phyloP scores from a whole-genome alignment of 73 alveolate genomes.

The Paraurostyla sp. region DNA sequence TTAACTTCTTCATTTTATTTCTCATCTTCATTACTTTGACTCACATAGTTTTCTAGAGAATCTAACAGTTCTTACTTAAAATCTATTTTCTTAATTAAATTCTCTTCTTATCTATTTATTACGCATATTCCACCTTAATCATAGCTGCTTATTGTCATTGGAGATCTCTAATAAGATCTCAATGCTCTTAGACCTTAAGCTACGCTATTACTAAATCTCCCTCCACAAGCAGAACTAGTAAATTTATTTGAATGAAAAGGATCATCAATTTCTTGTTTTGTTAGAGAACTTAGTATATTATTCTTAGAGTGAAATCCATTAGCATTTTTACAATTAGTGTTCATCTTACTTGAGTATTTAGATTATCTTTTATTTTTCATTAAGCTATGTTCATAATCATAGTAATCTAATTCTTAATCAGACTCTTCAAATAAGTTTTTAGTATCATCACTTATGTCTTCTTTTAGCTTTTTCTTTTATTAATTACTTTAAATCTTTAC shows the following conservation, averaged over 20 bases:
- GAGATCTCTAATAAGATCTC: constrained; percentile 35
- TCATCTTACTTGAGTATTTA: no score
- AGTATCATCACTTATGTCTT: not conserved
- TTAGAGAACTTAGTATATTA: not conserved
- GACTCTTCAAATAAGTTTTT: not conserved
- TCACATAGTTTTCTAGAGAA: not conserved
- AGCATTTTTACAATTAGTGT: no score
- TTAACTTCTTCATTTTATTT: not conserved
- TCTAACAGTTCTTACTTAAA: constrained; percentile 9
- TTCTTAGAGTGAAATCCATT: no score
- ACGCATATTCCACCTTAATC: constrained; percentile 33
- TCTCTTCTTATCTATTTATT: constrained; percentile 16
- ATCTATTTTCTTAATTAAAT: constrained; percentile 6
- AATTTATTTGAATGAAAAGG: constrained; percentile 29
- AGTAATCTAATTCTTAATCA: not conserved
- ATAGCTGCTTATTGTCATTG: constrained; percentile 35
- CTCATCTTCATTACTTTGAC: not conserved
- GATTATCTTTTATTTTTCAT: constrained; percentile 26
- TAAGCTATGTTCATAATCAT: constrained; percentile 14
- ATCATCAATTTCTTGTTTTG: constrained; percentile 25
- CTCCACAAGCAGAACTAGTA: not conserved
- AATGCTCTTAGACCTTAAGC: not conserved
- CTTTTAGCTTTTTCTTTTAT: not conserved
- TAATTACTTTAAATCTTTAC: not conserved
- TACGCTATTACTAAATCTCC: not conserved